phyloP scores from a whole-genome alignment of 805 yeast genomes.

The Wickerhamiella allomyrinae region DNA sequence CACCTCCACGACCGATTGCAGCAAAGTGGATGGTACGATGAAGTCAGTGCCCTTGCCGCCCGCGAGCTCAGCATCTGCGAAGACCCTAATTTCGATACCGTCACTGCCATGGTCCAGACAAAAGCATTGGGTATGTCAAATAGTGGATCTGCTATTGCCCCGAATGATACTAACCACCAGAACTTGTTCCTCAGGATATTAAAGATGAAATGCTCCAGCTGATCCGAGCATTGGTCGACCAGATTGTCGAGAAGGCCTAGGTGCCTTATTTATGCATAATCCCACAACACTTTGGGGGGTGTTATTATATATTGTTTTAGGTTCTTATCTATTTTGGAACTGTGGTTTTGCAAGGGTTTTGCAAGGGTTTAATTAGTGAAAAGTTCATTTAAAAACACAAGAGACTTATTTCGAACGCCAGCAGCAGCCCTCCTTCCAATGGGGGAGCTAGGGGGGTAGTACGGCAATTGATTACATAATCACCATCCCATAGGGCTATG shows the following conservation, averaged over 20 bases:
- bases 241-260: conserved; percentile 18
- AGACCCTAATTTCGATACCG: conserved; percentile 36
- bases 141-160: background rate
- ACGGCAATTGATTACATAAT: no score
- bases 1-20: conserved; percentile 48
- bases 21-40: conserved; percentile 78
- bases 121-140: conserved; percentile 41
- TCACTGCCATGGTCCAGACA: conserved; percentile 43
- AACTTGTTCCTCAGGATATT: conserved; percentile 52
- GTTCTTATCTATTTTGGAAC: no score
- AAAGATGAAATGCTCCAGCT: conserved; percentile 43
- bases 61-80: conserved; percentile 31
- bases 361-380: no score
- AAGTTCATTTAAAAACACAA: no score
- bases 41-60: conserved; percentile 44
- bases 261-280: no score
- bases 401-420: no score
- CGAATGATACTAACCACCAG: conserved; percentile 13
- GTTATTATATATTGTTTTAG: no score
- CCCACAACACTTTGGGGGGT: no score
- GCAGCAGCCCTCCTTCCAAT: no score
- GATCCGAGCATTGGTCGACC: conserved; percentile 28
- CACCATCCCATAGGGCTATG: background rate
- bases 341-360: no score
- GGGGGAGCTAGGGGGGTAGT: no score